A percentile compares a stretch with the other conserved stretches of the same genome.
These are phyloP conservation scores for Cordyceps militaris DNA, from an alignment of 2,329 filamentous ascomycete genomes.

Conservation along the genomic window DNA sequence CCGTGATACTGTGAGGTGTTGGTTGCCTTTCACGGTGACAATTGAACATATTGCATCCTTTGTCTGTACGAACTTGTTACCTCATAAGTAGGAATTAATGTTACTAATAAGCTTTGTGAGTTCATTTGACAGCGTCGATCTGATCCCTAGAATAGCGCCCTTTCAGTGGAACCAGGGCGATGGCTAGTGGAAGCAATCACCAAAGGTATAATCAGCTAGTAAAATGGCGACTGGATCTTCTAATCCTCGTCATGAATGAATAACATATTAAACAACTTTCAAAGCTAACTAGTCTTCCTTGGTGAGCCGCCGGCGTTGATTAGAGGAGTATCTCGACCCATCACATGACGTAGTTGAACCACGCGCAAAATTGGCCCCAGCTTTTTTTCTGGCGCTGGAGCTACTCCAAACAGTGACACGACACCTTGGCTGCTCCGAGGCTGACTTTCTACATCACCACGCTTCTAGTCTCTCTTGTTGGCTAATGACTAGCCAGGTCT, in stretches of 20 bases:
- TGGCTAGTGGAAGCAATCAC: too few relatives aligned
- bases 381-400: conserved; percentile 10
- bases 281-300: neutral
- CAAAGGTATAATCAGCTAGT: neutral
- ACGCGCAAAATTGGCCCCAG: conserved; percentile 9
- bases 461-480: neutral
- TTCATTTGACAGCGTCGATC: neutral
- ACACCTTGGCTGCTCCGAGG: conserved; percentile 1
- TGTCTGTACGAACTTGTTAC: too few relatives aligned
- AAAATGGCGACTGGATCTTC: neutral
- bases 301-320: neutral
- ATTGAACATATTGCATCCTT: neutral
- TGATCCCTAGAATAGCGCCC: neutral
- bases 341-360: conserved; percentile 18
- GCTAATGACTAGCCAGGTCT: neutral
- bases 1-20: neutral
- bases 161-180: neutral
- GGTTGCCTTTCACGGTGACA: neutral
- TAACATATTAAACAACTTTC: neutral
- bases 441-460: neutral
- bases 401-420: conserved; percentile 4
- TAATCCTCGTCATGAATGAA: neutral
- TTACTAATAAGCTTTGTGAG: too few relatives aligned
- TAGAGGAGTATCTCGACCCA: conserved; percentile 1
- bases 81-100: too few relatives aligned